A percentile compares a stretch with the other conserved stretches of the same genome.
phyloP scores from a whole-genome alignment of 352 stramenopile genomes.

The Globisporangium paroecandrum region DNA sequence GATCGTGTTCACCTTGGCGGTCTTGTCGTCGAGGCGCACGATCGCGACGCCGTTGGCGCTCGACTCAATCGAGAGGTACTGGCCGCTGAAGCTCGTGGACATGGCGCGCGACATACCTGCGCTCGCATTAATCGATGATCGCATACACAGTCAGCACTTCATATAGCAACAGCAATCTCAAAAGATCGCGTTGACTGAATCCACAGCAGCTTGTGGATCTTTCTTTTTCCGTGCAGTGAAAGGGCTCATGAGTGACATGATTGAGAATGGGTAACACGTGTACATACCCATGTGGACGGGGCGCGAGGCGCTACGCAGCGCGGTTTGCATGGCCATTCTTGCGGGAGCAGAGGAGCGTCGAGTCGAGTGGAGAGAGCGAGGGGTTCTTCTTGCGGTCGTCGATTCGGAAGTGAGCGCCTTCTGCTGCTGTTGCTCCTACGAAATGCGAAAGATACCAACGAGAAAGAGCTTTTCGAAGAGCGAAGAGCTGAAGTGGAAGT shows the following conservation, averaged over 20 bases:
- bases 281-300: constrained; percentile 6
- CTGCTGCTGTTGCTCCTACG: background rate
- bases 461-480: constrained; percentile 6
- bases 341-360: background rate
- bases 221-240: background rate
- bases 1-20: constrained; percentile 92
- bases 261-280: background rate
- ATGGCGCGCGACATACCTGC: constrained; percentile 21
- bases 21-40: constrained; percentile 90
- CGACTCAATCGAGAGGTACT: constrained; percentile 89
- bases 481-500: constrained; percentile 2
- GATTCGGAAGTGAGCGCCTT: constrained; percentile 13
- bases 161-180: background rate
- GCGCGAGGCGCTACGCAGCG: constrained; percentile 10
- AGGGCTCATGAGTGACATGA: background rate
- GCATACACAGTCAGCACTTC: background rate
- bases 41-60: constrained; percentile 87
- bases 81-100: constrained; percentile 38
- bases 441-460: constrained; percentile 7
- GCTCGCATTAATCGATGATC: background rate
- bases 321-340: constrained; percentile 15
- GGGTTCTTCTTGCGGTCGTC: background rate
- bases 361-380: background rate
- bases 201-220: background rate
- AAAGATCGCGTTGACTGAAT: background rate